phyloP scores from a whole-genome alignment of 495 filamentous ascomycete species.

The Aspergillus conjunctus region DNA sequence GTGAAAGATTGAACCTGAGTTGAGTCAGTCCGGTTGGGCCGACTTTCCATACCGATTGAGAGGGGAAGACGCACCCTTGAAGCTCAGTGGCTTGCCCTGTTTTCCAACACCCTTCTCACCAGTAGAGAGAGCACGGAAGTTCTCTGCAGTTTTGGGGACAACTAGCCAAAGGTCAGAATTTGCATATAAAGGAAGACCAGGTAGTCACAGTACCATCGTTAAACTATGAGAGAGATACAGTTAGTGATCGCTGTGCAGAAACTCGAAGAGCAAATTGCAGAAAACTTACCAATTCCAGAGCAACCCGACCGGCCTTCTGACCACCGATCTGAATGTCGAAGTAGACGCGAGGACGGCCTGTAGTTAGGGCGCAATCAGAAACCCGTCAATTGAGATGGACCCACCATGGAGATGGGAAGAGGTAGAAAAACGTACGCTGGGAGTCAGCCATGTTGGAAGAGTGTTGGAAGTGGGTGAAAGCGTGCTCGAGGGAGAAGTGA shows the following conservation, averaged over 20 bases:
- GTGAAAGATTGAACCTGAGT: constrained; percentile 78
- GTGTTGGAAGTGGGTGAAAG: constrained; percentile 13
- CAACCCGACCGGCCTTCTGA: constrained; percentile 70
- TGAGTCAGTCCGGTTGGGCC: neutral
- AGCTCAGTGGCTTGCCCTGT: constrained; percentile 79
- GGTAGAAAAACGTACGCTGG: constrained; percentile 33
- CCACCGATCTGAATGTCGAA: constrained; percentile 85
- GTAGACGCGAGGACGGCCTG: constrained; percentile 72
- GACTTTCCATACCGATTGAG: neutral
- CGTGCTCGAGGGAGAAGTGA: constrained; percentile 12
- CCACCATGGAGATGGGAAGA: constrained; percentile 29
- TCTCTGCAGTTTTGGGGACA: constrained; percentile 89
- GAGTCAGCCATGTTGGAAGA: constrained; percentile 39
- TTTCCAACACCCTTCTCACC: constrained; percentile 88
- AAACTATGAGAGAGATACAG: constrained; percentile 53
- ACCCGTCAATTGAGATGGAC: constrained; percentile 12
- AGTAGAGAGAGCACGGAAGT: constrained; percentile 94
- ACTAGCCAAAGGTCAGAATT: constrained; percentile 48
- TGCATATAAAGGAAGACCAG: constrained; percentile 1
- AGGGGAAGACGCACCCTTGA: constrained; percentile 46
- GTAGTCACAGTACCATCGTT: constrained; percentile 60
- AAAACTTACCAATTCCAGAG: constrained; percentile 69
- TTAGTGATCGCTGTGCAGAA: constrained; percentile 20
- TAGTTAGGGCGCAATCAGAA: constrained; percentile 23
- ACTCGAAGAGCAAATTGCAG: neutral